Percentiles rank a stretch among this genome's conserved stretches.
Conservation (phyloP, 169 alveolate species). For the Eimeria maxima region DNA sequence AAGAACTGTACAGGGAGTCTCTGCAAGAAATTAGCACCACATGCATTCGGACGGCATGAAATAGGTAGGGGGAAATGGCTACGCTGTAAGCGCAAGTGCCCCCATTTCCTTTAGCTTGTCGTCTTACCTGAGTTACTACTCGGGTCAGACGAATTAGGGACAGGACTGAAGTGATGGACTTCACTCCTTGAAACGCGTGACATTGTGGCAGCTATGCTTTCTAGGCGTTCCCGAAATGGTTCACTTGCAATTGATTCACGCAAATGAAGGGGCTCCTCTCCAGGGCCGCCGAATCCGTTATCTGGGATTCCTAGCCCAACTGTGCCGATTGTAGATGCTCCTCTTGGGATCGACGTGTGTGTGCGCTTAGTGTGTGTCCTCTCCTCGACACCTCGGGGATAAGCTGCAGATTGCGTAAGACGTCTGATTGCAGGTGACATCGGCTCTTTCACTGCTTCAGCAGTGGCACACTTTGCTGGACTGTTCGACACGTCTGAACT, state of each 20-base stretch:
- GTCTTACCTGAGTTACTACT: slow-evolving; percentile 38
- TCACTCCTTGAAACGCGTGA: slow-evolving; percentile 29
- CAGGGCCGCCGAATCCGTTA: background rate
- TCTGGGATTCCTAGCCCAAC: background rate
- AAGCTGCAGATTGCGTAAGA: background rate
- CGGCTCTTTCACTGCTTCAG: background rate
- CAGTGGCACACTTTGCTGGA: background rate
- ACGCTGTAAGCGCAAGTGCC: background rate
- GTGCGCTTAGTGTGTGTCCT: background rate
- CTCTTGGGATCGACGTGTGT: background rate
- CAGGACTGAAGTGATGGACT: slow-evolving; percentile 53
- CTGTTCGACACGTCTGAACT: background rate
- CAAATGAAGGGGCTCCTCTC: background rate
- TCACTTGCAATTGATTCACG: slow-evolving; percentile 46
- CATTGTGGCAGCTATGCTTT: slow-evolving; percentile 51
- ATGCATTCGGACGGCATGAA: background rate
- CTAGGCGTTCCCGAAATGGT: slow-evolving; percentile 34
- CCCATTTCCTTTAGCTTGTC: background rate
- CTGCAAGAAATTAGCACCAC: background rate
- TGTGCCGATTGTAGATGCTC: background rate
- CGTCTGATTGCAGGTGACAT: slow-evolving; percentile 2
- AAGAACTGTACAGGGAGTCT: background rate
- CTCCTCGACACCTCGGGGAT: background rate
- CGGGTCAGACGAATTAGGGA: slow-evolving; percentile 40
- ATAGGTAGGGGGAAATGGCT: background rate